Conservation (phyloP, 2,329 filamentous ascomycete genomes). For the Colletotrichum endophyticum region DNA sequence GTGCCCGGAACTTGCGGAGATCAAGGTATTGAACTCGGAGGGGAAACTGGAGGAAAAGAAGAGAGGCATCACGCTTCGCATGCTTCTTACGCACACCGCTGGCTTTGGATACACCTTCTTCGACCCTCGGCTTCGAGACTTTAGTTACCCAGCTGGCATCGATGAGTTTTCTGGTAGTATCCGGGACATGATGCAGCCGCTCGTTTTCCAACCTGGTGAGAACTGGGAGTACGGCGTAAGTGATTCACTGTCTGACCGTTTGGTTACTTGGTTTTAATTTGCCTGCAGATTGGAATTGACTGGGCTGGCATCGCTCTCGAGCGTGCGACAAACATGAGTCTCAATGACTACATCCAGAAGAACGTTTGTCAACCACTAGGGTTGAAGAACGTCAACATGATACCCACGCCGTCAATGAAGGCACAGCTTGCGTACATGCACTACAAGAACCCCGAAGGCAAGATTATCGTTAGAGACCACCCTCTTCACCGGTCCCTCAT, state of each 20-base stretch:
- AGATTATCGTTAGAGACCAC: conserved; percentile 50
- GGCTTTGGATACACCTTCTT: conserved; percentile 65
- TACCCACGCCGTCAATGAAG: conserved; percentile 60
- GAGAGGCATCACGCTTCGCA: conserved; percentile 58
- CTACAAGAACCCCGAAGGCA: conserved; percentile 49
- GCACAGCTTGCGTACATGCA: conserved; percentile 62
- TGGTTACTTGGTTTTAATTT: conserved; percentile 26
- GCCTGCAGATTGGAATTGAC: conserved; percentile 46
- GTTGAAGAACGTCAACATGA: conserved; percentile 57
- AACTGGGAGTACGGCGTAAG: conserved; percentile 65
- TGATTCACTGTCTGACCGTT: neutral
- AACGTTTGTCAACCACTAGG: conserved; percentile 53
- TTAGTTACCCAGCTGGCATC: conserved; percentile 50
- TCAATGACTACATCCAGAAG: conserved; percentile 55
- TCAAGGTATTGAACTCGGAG: conserved; percentile 48
- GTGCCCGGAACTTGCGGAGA: conserved; percentile 52
- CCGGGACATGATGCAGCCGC: conserved; percentile 55
- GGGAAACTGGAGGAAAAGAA: conserved; percentile 47
- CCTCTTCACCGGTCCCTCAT: conserved; percentile 49
- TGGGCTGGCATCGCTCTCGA: conserved; percentile 59
- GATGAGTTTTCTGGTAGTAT: conserved; percentile 63
- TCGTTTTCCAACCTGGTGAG: conserved; percentile 68
- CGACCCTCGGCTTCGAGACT: conserved; percentile 52
- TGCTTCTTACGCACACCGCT: conserved; percentile 60
- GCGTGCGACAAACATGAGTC: conserved; percentile 42